These are phyloP conservation scores for Solanum raphanifolium DNA, from an alignment of 257 asterid genomes.

Conservation along the genomic window DNA sequence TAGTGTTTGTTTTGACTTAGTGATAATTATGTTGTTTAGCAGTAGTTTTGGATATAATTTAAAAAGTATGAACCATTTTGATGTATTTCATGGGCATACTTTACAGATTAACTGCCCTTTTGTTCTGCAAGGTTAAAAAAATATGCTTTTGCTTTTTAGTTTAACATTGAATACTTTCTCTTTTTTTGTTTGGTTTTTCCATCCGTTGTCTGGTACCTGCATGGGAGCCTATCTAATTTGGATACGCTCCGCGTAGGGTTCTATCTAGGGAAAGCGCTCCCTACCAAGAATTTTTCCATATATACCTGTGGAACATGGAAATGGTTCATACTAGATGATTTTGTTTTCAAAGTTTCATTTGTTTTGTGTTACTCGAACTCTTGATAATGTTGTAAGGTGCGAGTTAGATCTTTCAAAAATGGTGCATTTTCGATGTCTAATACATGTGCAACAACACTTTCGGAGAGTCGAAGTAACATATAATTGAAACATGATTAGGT, in stretches of 20 bases:
- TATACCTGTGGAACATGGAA: neutral
- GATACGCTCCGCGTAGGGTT: rapidly evolving
- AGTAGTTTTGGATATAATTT: neutral
- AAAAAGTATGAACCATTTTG: neutral
- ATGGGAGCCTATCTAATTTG: rapidly evolving
- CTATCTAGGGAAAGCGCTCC: rapidly evolving
- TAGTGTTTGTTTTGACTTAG: neutral
- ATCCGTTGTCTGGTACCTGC: neutral
- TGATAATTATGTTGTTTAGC: neutral
- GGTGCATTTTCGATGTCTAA: neutral
- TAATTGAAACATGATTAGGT: neutral
- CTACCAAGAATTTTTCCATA: neutral
- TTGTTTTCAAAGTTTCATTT: neutral
- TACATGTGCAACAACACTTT: neutral
- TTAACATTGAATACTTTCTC: neutral
- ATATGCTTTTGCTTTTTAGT: neutral
- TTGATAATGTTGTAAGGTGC: neutral
- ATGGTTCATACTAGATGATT: neutral
- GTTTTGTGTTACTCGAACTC: neutral
- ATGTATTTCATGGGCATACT: neutral
- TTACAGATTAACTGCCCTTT: neutral
- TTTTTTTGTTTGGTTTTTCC: neutral
- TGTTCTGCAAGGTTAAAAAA: neutral
- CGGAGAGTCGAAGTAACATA: rapidly evolving
- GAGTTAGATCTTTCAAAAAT: neutral